Evolutionary conservation across 1,284 basidiomycete species (phyloP).

Genomic region (Ceratobasidium papillatum): DNA sequence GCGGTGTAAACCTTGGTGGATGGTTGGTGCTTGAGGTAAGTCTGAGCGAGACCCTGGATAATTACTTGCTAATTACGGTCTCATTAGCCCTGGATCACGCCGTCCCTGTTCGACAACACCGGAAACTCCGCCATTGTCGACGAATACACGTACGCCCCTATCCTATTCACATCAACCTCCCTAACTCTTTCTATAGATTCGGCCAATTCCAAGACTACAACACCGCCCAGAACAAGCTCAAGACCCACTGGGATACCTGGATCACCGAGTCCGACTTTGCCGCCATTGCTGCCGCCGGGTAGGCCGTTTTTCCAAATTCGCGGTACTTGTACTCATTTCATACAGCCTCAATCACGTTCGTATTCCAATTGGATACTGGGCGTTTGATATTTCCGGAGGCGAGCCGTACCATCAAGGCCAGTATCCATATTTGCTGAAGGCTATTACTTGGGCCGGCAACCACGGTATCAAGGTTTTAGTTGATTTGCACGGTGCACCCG

Average conservation of each 20-base stretch:
- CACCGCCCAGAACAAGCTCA: constrained; percentile 61
- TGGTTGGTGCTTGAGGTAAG: constrained; percentile 67
- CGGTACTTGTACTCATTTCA: neutral
- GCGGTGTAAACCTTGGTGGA: constrained; percentile 73
- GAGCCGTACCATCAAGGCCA: constrained; percentile 87
- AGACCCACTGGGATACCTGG: constrained; percentile 82
- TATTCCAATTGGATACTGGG: constrained; percentile 92
- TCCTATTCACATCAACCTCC: constrained; percentile 46
- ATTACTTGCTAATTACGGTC: constrained; percentile 6
- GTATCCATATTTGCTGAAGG: constrained; percentile 62
- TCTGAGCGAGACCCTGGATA: neutral
- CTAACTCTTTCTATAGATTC: constrained; percentile 57
- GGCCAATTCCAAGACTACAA: constrained; percentile 52
- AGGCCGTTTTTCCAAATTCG: neutral
- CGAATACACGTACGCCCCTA: constrained; percentile 81
- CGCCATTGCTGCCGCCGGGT: constrained; percentile 41
- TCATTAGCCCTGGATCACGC: constrained; percentile 81
- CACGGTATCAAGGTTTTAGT: constrained; percentile 83
- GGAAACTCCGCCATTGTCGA: constrained; percentile 70
- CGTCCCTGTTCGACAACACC: constrained; percentile 69
- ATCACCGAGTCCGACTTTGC: constrained; percentile 80
- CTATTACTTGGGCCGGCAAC: constrained; percentile 79
- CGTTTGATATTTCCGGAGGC: constrained; percentile 79
- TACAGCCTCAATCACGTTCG: constrained; percentile 42
- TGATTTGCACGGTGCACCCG: constrained; percentile 79